Evolutionary conservation across 192 early-diverging fungal genomes (phyloP).

Genomic region (Geranomyces variabilis): DNA sequence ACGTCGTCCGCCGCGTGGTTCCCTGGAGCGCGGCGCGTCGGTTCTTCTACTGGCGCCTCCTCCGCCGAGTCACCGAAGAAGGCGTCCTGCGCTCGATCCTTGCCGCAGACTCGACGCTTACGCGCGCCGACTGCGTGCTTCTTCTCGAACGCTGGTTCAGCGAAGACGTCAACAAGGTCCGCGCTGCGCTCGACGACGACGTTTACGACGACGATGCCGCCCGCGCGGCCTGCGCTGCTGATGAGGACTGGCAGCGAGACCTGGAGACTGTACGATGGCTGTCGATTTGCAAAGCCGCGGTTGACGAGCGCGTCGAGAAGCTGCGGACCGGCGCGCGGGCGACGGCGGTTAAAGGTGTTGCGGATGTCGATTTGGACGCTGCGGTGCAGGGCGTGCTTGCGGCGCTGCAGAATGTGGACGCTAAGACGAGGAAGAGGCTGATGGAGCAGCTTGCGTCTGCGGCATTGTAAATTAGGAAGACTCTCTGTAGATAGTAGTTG

Average conservation of each 20-base stretch:
- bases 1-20: constrained; percentile 76
- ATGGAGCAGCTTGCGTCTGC: constrained; percentile 36
- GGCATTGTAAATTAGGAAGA: constrained; percentile 1
- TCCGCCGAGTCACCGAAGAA: constrained; percentile 77
- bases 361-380: constrained; percentile 31
- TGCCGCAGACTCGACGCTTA: constrained; percentile 44
- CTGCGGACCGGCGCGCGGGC: constrained; percentile 21
- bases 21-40: constrained; percentile 78
- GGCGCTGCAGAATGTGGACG: constrained; percentile 39
- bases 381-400: constrained; percentile 46
- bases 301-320: constrained; percentile 46
- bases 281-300: constrained; percentile 30
- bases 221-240: not conserved
- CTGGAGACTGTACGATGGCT: constrained; percentile 49
- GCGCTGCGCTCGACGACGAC: constrained; percentile 36
- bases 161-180: constrained; percentile 49
- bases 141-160: constrained; percentile 70
- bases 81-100: constrained; percentile 72
- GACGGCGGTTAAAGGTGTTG: constrained; percentile 38
- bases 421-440: constrained; percentile 31
- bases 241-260: constrained; percentile 25
- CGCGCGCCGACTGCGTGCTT: constrained; percentile 55
- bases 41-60: constrained; percentile 93
- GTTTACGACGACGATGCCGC: constrained; percentile 62
- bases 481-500: too few species aligned